Evolutionary conservation across 139 green algal species (phyloP), one percentile per base, ranked within the genome.

Genomic region (Tetraselmis striata): DNA sequence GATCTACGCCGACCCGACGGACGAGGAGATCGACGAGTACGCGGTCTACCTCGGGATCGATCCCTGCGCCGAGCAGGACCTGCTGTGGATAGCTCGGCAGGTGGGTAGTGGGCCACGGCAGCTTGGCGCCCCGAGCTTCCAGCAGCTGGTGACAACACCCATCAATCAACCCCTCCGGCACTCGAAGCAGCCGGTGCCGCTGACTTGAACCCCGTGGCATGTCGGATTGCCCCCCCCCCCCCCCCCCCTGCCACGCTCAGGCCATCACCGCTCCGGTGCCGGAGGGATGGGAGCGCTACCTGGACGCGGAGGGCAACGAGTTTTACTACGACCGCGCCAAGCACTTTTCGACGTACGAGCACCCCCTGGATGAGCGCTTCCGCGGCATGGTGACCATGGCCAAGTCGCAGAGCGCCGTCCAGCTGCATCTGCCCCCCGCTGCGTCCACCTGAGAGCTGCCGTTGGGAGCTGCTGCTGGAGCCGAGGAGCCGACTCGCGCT

Each of bases 1-100:
- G 11, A 18, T 67, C 11, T 67, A 67, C 45, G 45, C 45, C 11
- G 45, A 67, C 27, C 77, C 77, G 32, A 80, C 77, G 29, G 29
- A 80, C 2, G 77, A 80, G 77, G 77, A 80, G 32, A 58, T 80
- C 28, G 32, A 80, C 2, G 77, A 80, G 28, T 80, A 80, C 28
- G 77, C 77, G 28, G 77, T 80, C 77, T 80, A 80, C 32, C 32
- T 80, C 29, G 77, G 77, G 26, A 80, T 80, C 23, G 77, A 80
- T 22, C 77, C 77, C 18, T 31, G 26, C 24, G 2, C 27, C 24
- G 77, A 80, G 29, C 30, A 80, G 29, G 77, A 80, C 22, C 77
- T 80, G 27, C 29, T 80, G 29, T 80, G 32, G 29, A 80, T 80
- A 28, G 77, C 77, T 2, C 29, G 32, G 77, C 45, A 67, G 45